These are phyloP conservation scores for Yamadazyma jaroonii DNA, from an alignment of 1,139 yeast species.

Conservation along the genomic window DNA sequence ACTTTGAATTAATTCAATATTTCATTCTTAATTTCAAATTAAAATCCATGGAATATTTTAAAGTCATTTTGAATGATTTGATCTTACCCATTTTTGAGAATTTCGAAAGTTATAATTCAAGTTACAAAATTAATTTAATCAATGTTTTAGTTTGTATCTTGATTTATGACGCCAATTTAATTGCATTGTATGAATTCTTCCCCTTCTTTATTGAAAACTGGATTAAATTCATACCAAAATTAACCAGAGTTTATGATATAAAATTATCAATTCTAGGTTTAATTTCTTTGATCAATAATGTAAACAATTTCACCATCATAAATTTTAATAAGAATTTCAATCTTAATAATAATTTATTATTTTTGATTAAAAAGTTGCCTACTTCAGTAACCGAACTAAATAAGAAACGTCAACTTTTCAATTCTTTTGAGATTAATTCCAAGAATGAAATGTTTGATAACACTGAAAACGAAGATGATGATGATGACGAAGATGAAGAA, in stretches of 20 bases:
- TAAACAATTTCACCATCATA: conserved; percentile 17
- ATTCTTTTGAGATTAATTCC: conserved; percentile 39
- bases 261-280: conserved; percentile 72
- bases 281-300: conserved; percentile 44
- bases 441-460: conserved; percentile 31
- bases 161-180: conserved; percentile 54
- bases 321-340: conserved; percentile 13
- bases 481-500: conserved; percentile 24
- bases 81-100: conserved; percentile 2
- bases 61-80: conserved; percentile 7
- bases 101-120: conserved; percentile 8
- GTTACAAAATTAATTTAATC: conserved; percentile 53
- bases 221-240: conserved; percentile 57
- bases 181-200: conserved; percentile 50
- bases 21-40: conserved; percentile 50
- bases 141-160: conserved; percentile 69
- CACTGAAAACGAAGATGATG: conserved; percentile 33
- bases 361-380: conserved; percentile 56
- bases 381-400: conserved; percentile 65
- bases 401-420: conserved; percentile 51
- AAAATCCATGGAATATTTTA: conserved; percentile 13
- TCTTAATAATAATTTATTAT: conserved; percentile 13
- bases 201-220: conserved; percentile 64
- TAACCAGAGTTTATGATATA: conserved; percentile 78
- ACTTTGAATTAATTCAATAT: conserved; percentile 54